Conservation (phyloP, 352 stramenopile species). For the Peronospora tabacina region DNA sequence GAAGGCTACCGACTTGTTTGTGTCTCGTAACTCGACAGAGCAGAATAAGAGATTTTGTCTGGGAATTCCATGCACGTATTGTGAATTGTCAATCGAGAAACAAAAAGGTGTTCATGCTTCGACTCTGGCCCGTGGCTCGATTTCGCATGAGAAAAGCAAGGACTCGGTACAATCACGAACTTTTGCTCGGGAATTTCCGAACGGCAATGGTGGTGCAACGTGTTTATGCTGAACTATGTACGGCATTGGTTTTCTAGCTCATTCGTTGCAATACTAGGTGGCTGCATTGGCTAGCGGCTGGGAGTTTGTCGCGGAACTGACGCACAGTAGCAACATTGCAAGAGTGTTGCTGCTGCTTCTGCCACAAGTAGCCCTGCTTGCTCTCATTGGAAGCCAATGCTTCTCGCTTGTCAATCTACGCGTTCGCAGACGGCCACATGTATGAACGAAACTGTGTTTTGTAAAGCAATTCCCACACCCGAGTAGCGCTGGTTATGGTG, state of each 20-base stretch:
- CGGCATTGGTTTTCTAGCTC: not conserved
- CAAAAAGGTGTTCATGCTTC: slow-evolving; percentile 1
- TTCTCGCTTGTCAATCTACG: slow-evolving; percentile 3
- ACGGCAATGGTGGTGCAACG: slow-evolving; percentile 5
- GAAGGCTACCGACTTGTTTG: too few species aligned
- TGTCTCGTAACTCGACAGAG: too few species aligned
- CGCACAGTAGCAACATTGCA: not conserved
- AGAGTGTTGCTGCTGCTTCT: slow-evolving; percentile 8
- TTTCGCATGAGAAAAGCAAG: not conserved
- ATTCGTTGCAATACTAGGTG: slow-evolving; percentile 2
- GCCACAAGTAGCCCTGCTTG: slow-evolving; percentile 12
- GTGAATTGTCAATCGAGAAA: too few species aligned
- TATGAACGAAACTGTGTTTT: not conserved
- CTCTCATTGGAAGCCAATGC: slow-evolving; percentile 2
- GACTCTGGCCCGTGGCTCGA: not conserved
- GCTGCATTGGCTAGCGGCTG: slow-evolving; percentile 10
- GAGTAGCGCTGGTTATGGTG: not conserved
- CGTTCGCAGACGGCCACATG: slow-evolving; percentile 6
- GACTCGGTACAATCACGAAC: slow-evolving; percentile 6
- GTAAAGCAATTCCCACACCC: not conserved
- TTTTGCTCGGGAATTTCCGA: slow-evolving; percentile 3
- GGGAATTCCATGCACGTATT: too few species aligned
- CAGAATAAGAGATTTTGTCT: too few species aligned
- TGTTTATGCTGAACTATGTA: not conserved
- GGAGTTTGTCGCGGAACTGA: slow-evolving; percentile 15